Base-by-base conservation (phyloP, 176 grass and related monocot species). In the Cocos nucifera region DNA sequence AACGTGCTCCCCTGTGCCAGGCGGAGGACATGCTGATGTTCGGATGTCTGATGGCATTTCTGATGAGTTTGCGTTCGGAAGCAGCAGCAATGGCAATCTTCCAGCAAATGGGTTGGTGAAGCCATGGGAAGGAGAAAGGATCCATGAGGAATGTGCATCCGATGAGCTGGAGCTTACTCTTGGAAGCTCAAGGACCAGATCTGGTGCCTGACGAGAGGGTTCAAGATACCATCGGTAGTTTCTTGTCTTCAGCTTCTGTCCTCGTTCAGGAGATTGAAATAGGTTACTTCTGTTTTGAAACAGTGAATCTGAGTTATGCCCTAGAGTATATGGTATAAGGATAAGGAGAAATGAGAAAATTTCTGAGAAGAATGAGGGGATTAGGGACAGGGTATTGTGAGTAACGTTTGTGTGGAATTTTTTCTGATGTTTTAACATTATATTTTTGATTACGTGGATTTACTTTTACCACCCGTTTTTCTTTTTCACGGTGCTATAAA, bases 111-210 rank as follows among this genome's bases (percentile, higher is more conserved):
- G 51, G 51, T 51, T 73, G 59, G 70, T 73, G 51, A 73, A 54
- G 28, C 59, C 70, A 22, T 73, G 70, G 70, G 70, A 73, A 19
- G 70, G 70, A 21, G 70, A 73, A 58, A 63, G 14, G 59, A 73
- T 73, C 59, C 70, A 73, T n/a, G 70, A 73, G 70, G 70, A 63
- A 19, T 73, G 59, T 55, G 70, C 24, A 2, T 63, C 70, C 1
- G 70, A 73, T 25, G 70, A 73, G 3, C 19, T 73, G 70, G 70
- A 73, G 51, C 70, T 73, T 25, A 73, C 70, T 15, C 70, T 73
- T 16, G 70, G 70, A 30, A 63, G 59, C 21, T 63, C 51, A 8
- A 73, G 28, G 60, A 73, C 70, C 58, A 63, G 50, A 62, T 53
- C 51, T 9, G 59, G 39, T 48, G 28, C 51, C 19, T 56, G 44